Evolutionary conservation across 192 early-diverging fungal genomes (phyloP), one percentile per base, ranked within the genome.

Genomic region (Linnemannia zychae): DNA sequence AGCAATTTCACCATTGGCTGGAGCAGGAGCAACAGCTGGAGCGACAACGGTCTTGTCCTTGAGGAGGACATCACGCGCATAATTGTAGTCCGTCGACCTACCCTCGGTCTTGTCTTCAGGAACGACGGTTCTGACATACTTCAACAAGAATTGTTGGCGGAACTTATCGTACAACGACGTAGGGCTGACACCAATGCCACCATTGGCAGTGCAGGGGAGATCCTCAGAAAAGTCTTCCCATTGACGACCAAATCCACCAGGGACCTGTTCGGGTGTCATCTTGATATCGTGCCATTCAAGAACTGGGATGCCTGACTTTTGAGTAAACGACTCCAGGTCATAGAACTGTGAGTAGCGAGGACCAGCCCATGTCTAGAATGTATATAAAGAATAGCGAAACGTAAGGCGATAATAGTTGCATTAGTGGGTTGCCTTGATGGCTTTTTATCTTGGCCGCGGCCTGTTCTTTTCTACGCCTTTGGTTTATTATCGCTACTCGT

Each of bases 211-310:
- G 44, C 80, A 81, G 34, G 80, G 80, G 1, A 81, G 49, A 24
- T 76, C 80, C 18, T 81, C 80, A 3, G 80, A 71, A 69, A 81
- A 81, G 6, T 81, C 80, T 40, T 67, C 46, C 80, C 80, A 81
- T 11, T 76, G 80, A 15, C 37, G 73, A 24, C 28, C 36, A 36
- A 81, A 76, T 5, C 71, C n/a, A 7, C 17, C 69, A 31, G 73
- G 74, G 16, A 76, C 74, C 0, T 33, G 38, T 46, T 81, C 80
- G 33, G 80, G 80, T 0, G 69, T 75, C 65, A 76, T 53, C 69
- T 81, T 81, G 80, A 81, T 18, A 57, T 81, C 80, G 57, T 81
- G 73, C 80, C 80, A 81, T 31, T 81, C 80, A 31, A 81, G 16
- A 18, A 81, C 60, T 1, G 67, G 34, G 69, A 81, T 81, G n/a